Conservation (phyloP, 805 yeast species). For the Metschnikowia noctiluminum region DNA sequence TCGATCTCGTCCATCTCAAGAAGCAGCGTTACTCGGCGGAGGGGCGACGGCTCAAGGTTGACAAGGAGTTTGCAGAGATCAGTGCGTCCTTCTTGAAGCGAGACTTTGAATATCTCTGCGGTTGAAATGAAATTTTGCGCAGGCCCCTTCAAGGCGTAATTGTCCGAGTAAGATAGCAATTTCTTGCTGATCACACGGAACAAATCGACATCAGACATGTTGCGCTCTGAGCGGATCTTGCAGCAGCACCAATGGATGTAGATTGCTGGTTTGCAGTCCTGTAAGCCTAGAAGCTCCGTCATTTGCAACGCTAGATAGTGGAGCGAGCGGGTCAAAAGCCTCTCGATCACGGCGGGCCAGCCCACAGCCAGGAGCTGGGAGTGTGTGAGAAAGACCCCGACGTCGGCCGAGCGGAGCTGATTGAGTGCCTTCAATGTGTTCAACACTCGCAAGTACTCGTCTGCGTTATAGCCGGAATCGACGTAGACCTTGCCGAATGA, state of each 20-base stretch:
- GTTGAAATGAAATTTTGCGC: slow-evolving; percentile 45
- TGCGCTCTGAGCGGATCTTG: slow-evolving; percentile 55
- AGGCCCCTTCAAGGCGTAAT: slow-evolving; percentile 9
- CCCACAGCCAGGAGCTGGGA: slow-evolving; percentile 51
- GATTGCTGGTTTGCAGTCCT: slow-evolving; percentile 41
- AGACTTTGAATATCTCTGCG: slow-evolving; percentile 56
- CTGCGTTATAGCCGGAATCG: slow-evolving; percentile 51
- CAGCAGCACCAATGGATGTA: slow-evolving; percentile 79
- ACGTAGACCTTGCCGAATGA: slow-evolving; percentile 74
- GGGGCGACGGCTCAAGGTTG: slow-evolving; percentile 61
- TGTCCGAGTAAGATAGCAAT: slow-evolving; percentile 28
- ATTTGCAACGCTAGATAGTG: slow-evolving; percentile 64
- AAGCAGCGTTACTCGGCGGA: slow-evolving; percentile 55
- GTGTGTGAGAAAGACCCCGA: slow-evolving; percentile 69
- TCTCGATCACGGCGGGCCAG: slow-evolving; percentile 49
- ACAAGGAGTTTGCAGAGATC: slow-evolving; percentile 65
- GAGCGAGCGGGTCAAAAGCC: slow-evolving; percentile 56
- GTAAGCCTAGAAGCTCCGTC: slow-evolving; percentile 44
- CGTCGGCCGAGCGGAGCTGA: slow-evolving; percentile 56
- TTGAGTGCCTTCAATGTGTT: slow-evolving; percentile 65
- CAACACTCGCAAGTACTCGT: slow-evolving; percentile 59
- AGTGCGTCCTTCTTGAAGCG: slow-evolving; percentile 78
- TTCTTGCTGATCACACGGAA: slow-evolving; percentile 47
- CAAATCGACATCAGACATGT: slow-evolving; percentile 57
- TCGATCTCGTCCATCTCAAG: slow-evolving; percentile 70